A percentile compares a stretch with the other conserved stretches of the same genome.
Evolutionary conservation across 2,329 filamentous ascomycete genomes (phyloP).

Genomic region (Pseudogymnoascus sp.): DNA sequence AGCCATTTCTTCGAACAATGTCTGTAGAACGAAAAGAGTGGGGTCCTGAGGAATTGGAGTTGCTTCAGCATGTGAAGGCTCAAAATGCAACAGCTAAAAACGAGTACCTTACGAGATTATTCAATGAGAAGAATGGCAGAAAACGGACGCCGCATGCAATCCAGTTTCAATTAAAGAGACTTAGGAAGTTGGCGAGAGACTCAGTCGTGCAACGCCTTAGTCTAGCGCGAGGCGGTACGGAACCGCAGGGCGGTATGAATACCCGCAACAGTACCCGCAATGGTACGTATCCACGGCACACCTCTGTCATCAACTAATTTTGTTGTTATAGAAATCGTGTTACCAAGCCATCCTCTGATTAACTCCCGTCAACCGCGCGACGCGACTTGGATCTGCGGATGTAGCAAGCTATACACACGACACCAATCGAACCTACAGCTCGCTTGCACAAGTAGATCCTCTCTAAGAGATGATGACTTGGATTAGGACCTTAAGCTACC

Average conservation of each 20-base stretch:
- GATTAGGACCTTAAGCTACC: not conserved
- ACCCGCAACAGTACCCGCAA: not conserved
- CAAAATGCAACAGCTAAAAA: not conserved
- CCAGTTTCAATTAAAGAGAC: not conserved
- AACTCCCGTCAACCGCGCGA: not conserved
- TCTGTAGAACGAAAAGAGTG: not conserved
- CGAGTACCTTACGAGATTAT: not conserved
- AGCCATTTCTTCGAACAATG: not conserved
- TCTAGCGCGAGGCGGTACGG: not conserved
- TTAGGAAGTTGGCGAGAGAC: not conserved
- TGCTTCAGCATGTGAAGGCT: not conserved
- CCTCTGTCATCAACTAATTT: not conserved
- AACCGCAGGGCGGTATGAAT: not conserved
- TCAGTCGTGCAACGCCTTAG: not conserved
- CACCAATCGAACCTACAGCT: not conserved
- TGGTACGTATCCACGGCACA: not conserved
- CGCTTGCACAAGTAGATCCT: too few relatives aligned
- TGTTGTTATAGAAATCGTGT: not conserved
- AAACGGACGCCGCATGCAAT: not conserved
- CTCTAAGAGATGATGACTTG: not conserved
- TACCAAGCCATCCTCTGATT: not conserved
- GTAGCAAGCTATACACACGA: not conserved
- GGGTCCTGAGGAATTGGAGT: not conserved
- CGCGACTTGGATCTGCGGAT: not conserved
- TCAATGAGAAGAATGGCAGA: not conserved